A percentile compares a stretch with the other conserved stretches of the same genome.
Conservation (phyloP, 805 yeast genomes). For the Vanderwaltozyma verrucispora region DNA sequence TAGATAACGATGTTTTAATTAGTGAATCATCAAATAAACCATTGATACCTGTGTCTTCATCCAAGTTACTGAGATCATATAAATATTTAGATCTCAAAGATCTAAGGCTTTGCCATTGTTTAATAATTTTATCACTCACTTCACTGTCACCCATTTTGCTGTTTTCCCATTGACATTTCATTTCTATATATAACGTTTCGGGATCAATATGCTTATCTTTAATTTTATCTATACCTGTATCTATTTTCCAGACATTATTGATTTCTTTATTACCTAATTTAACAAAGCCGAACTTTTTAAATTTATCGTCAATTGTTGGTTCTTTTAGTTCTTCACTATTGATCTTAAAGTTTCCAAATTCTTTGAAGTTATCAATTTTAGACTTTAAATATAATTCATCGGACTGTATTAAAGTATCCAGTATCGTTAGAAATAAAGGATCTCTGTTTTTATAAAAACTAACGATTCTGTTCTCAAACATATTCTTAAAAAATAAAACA, state of each 20-base stretch:
- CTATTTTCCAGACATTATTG: conserved; percentile 30
- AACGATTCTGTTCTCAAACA: conserved; percentile 11
- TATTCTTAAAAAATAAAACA: conserved; percentile 7
- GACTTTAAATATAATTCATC: conserved; percentile 11
- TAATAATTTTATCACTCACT: conserved; percentile 15
- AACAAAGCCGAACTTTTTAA: conserved; percentile 25
- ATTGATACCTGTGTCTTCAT: conserved; percentile 28
- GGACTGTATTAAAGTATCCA: conserved; percentile 7
- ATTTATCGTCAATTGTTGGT: conserved; percentile 9
- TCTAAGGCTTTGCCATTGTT: conserved; percentile 37
- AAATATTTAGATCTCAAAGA: conserved; percentile 30
- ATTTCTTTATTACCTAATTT: conserved; percentile 26
- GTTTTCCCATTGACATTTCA: conserved; percentile 7
- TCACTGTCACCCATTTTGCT: not conserved
- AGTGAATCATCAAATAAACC: conserved; percentile 30
- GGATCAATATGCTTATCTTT: conserved; percentile 16
- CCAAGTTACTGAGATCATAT: conserved; percentile 29
- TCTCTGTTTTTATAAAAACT: conserved; percentile 19
- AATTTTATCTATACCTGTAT: conserved; percentile 32
- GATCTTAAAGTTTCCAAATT: conserved; percentile 11
- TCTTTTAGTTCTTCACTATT: not conserved
- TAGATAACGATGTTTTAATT: conserved; percentile 9
- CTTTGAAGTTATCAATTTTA: conserved; percentile 19
- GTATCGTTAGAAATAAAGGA: conserved; percentile 10
- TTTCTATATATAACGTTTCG: conserved; percentile 9